Evolutionary conservation across 495 filamentous ascomycete species (phyloP).

Genomic region (Talaromyces ruber): DNA sequence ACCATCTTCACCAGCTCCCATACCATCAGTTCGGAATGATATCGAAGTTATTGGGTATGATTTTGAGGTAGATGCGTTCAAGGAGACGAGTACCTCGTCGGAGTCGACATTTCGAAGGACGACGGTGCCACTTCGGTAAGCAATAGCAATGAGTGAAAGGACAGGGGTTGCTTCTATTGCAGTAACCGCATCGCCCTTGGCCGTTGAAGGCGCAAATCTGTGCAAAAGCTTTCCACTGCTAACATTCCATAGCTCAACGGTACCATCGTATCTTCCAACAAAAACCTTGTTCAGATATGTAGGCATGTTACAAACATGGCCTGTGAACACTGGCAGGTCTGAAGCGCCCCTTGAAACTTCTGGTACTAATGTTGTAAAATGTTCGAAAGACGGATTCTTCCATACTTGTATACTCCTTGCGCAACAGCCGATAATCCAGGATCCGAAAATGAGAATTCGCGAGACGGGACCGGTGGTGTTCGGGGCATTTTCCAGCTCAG

Average conservation of each 20-base stretch:
- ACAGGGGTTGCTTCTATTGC: constrained; percentile 75
- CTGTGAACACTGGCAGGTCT: constrained; percentile 54
- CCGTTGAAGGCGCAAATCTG: constrained; percentile 62
- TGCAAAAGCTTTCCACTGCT: constrained; percentile 84
- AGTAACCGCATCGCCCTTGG: constrained; percentile 64
- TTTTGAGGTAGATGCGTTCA: constrained; percentile 49
- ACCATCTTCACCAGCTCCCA: constrained; percentile 83
- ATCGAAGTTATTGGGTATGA: constrained; percentile 63
- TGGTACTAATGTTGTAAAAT: constrained; percentile 74
- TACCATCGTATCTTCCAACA: constrained; percentile 76
- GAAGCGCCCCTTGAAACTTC: constrained; percentile 28
- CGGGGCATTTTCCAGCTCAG: constrained; percentile 56
- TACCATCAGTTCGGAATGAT: constrained; percentile 84
- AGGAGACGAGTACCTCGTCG: constrained; percentile 57
- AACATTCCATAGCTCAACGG: constrained; percentile 94
- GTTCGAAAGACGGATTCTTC: constrained; percentile 74
- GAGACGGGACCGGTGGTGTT: constrained; percentile 59
- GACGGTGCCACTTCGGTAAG: constrained; percentile 70
- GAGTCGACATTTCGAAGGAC: constrained; percentile 72
- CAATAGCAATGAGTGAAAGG: constrained; percentile 78
- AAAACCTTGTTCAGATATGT: constrained; percentile 96
- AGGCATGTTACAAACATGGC: constrained; percentile 71
- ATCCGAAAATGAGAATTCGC: constrained; percentile 74
- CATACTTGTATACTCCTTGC: constrained; percentile 73
- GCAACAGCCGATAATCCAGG: constrained; percentile 82